These are phyloP conservation scores for Sistotremastrum niveocremeum DNA, from an alignment of 768 basidiomycete species.

Conservation along the genomic window DNA sequence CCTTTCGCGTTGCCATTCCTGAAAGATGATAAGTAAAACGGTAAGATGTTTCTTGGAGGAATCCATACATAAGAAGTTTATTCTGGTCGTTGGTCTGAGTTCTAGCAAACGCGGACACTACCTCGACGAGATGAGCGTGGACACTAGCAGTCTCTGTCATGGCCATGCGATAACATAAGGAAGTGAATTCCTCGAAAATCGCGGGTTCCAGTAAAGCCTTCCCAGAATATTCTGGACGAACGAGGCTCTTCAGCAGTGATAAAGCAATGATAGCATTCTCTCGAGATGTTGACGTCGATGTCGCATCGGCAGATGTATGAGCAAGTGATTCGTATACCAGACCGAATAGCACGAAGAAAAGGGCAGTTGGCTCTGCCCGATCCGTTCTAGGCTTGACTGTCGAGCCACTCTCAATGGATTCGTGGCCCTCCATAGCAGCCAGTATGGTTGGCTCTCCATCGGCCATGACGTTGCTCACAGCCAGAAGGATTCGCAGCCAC, in stretches of 20 bases:
- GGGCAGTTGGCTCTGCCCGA: conserved; percentile 51
- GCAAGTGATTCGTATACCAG: conserved; percentile 85
- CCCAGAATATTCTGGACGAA: conserved; percentile 69
- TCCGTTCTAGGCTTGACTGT: conserved; percentile 16
- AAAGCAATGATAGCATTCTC: conserved; percentile 45
- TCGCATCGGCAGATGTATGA: conserved; percentile 47
- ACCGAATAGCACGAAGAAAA: conserved; percentile 86
- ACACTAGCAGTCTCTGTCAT: conserved; percentile 70
- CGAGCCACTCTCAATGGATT: too few species aligned
- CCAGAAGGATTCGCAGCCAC: conserved; percentile 75
- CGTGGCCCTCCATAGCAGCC: conserved; percentile 72
- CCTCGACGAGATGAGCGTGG: conserved; percentile 59
- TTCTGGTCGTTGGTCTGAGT: conserved; percentile 21
- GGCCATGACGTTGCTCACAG: conserved; percentile 71
- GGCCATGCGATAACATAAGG: conserved; percentile 78
- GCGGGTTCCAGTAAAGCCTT: conserved; percentile 66
- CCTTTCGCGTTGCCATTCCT: neutral
- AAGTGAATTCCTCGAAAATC: conserved; percentile 82
- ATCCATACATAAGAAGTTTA: conserved; percentile 3
- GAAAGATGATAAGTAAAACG: neutral
- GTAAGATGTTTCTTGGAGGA: too few species aligned
- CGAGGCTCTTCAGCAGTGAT: conserved; percentile 66
- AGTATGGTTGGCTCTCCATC: conserved; percentile 50
- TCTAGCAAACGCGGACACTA: conserved; percentile 44
- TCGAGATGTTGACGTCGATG: conserved; percentile 26